Evolutionary conservation across 2,329 filamentous ascomycete species (phyloP), one percentile per base, ranked within the genome.

Genomic region (Pyricularia grisea): DNA sequence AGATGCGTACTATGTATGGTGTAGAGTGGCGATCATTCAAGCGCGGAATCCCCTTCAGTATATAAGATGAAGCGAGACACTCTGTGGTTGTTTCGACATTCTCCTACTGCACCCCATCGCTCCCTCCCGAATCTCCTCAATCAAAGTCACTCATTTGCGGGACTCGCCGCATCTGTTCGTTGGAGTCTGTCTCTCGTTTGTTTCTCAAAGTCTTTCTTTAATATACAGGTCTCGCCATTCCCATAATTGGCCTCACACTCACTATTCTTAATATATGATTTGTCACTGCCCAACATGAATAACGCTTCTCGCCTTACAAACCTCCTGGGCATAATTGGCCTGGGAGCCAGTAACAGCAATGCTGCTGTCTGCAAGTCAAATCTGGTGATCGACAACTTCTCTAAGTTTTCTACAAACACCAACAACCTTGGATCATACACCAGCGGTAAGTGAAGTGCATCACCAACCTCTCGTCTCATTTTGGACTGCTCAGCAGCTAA

Each of bases 331-430:
- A 61, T 67, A 4, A 12, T 28, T 61, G 66, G 50, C 66, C 55
- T 67, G 14, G 50, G 55, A 14, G 55, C 61, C n/a, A 33, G 20
- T n/a, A 9, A 10, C 7, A 11, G 25, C 23, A 23, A 17, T 25
- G 55, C 17, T 7, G 75, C 74, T 11, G 68, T 72, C 12, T 77
- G 75, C 71, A 72, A 72, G n/a, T 72, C 72, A 17, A 72, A 77
- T 68, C 72, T 75, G 14, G 12, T 74, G 25, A 73, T 77, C 17
- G 75, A 77, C 70, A 71, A 76, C 70, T 77, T 77, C 65, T 70
- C 72, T 4, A 71, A 71, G 65, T 77, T 74, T 73, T 72, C 71
- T 11, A 70, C 66, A 60, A 73, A 73, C 31, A 71, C 72, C 27
- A 77, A 77, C 71, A 76, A 72, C 55, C 70, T 76, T 42, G 73